phyloP scores from a whole-genome alignment of 306 rosid species.

The apple (Malus domestica) region DNA sequence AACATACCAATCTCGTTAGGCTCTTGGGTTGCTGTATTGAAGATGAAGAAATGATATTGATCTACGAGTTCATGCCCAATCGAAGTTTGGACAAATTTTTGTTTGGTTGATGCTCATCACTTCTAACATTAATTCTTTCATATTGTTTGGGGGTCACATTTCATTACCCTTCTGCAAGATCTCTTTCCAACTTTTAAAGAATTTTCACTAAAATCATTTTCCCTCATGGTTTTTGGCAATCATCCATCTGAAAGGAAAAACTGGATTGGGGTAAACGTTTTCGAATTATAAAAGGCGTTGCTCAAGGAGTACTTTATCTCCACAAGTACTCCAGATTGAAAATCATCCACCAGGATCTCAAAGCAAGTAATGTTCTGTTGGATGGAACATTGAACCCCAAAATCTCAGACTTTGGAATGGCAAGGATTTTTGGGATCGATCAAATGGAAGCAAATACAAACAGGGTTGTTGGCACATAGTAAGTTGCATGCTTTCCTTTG shows the following conservation, averaged over 20 bases:
- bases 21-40: slow-evolving; percentile 35
- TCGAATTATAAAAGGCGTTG: slow-evolving; percentile 18
- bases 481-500: not conserved
- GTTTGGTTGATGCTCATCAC: slow-evolving; percentile 27
- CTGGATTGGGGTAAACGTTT: slow-evolving; percentile 34
- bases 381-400: slow-evolving; percentile 16
- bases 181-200: not conserved
- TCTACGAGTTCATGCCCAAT: slow-evolving; percentile 48
- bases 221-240: not conserved
- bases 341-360: slow-evolving; percentile 17
- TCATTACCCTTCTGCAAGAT: not conserved
- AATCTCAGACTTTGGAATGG: slow-evolving; percentile 17
- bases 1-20: slow-evolving; percentile 43
- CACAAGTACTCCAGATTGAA: slow-evolving; percentile 22
- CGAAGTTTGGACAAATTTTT: slow-evolving; percentile 40
- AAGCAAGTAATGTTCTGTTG: slow-evolving; percentile 18
- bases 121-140: not conserved
- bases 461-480: slow-evolving; percentile 22
- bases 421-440: slow-evolving; percentile 7
- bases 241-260: not conserved
- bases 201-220: not conserved
- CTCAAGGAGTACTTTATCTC: slow-evolving; percentile 16
- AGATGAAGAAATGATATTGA: slow-evolving; percentile 35
- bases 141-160: not conserved
- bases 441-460: slow-evolving; percentile 11